Evolutionary conservation across 176 grass and related monocot species (phyloP).

Genomic region (Pontederia crassipes): DNA sequence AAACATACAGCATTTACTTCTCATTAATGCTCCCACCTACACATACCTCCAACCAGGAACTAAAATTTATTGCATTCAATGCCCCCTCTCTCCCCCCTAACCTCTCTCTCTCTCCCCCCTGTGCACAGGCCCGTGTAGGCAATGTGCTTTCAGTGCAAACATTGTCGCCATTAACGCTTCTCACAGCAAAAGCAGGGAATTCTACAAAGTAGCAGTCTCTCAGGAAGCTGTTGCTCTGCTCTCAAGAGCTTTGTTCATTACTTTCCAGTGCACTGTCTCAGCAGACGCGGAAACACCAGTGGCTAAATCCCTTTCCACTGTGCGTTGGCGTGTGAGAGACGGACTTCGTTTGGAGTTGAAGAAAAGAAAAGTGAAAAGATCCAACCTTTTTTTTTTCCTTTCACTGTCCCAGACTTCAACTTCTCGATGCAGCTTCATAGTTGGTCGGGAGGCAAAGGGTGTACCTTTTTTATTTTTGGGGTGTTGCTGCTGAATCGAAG

Average conservation of each 20-base stretch:
- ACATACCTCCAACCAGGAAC: conserved; percentile 36
- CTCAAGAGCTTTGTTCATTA: too few species aligned
- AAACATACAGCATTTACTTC: conserved; percentile 51
- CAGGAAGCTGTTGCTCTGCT: too few species aligned
- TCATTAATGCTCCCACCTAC: conserved; percentile 50
- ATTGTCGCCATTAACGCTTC: too few species aligned
- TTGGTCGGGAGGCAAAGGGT: neutral
- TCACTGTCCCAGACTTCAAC: neutral
- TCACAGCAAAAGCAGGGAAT: too few species aligned
- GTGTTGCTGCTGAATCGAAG: too few species aligned
- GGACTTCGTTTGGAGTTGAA: neutral
- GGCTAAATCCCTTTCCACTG: neutral
- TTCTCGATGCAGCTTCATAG: neutral
- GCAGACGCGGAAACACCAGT: too few species aligned
- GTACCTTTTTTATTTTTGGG: too few species aligned
- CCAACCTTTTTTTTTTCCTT: neutral
- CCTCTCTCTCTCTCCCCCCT: conserved; percentile 1
- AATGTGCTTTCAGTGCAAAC: too few species aligned
- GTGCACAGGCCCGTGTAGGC: neutral
- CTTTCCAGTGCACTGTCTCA: too few species aligned
- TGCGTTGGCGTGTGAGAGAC: neutral
- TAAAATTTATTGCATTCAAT: conserved; percentile 26
- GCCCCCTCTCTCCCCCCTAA: neutral
- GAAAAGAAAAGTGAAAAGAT: neutral
- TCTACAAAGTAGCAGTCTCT: too few species aligned